Evolutionary conservation across 352 stramenopile species (phyloP).

Genomic region (Phytophthora podocarpi): DNA sequence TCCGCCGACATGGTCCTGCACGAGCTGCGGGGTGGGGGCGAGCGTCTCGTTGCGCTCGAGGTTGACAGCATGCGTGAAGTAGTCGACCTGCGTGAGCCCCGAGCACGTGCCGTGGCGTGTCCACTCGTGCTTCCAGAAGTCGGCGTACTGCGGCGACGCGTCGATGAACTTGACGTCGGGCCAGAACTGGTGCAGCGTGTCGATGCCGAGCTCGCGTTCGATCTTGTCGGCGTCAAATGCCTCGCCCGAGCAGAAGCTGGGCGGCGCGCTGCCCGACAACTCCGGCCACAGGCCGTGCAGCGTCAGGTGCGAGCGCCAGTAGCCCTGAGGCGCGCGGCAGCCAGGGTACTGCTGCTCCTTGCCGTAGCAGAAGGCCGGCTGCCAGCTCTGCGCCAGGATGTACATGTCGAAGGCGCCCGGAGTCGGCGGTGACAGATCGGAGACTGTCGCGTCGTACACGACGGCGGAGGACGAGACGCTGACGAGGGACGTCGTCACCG

Average conservation of each 20-base stretch:
- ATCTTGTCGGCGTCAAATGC: constrained; percentile 70
- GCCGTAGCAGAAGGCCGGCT: constrained; percentile 81
- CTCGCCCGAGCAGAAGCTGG: constrained; percentile 75
- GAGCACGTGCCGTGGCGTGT: constrained; percentile 93
- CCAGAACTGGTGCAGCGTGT: constrained; percentile 82
- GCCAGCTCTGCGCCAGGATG: constrained; percentile 92
- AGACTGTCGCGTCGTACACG: constrained; percentile 42
- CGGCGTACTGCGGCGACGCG: constrained; percentile 55
- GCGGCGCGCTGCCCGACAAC: constrained; percentile 61
- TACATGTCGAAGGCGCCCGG: constrained; percentile 79
- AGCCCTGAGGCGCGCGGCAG: constrained; percentile 64
- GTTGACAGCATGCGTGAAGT: constrained; percentile 86
- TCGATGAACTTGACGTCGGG: constrained; percentile 83
- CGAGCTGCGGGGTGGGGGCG: constrained; percentile 57
- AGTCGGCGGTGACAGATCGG: constrained; percentile 3
- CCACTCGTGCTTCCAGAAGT: constrained; percentile 96
- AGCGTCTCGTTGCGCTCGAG: constrained; percentile 77
- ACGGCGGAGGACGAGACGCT: neutral
- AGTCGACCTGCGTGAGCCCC: constrained; percentile 80
- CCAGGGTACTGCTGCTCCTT: constrained; percentile 67
- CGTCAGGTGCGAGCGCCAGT: constrained; percentile 88
- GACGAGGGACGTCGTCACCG: constrained; percentile 2
- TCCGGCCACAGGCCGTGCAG: constrained; percentile 92
- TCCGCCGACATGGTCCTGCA: constrained; percentile 66
- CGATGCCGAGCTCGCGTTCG: constrained; percentile 69